Base-by-base conservation (phyloP, 148 eudicot genomes). In the Camellia japonica region DNA sequence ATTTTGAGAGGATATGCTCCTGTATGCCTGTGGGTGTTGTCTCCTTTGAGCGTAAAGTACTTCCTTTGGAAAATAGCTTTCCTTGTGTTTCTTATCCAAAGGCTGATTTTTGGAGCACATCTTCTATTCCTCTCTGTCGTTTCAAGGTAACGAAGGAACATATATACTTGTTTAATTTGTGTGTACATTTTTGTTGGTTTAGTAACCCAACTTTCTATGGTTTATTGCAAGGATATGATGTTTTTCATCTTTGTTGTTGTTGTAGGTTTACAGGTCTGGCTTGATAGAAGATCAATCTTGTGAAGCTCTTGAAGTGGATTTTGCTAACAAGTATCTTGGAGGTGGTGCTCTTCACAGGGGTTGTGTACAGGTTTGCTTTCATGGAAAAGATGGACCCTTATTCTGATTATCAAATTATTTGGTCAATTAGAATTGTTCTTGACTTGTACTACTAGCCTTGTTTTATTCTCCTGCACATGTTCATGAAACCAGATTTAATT, bases 1-100 rank as follows among this genome's bases (percentile, higher is more conserved):
- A 96, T 68, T 92, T 92, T 85, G 98, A 90, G 88, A 88, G 93
- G 87, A 89, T 96, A 87, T 86, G 87, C 81, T 87, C 87, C 19
- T 60, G 65, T 85, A 80, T 88, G 82, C 98, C 97, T 63, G 7
- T 58, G 16, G 97, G 94, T 42, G 79, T 84, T 86, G 90, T 96
- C 82, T 94, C 99, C 12, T 96, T 91, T 84, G 94, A 94, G 81
- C 86, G 99, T 44, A 96, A 94, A 85, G 97, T 96, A 77, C 98
- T 96, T 79, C 84, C 89, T 69, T 59, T 84, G 83, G 82, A 85
- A 76, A 79, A 80, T 71, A 84, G 71, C 80, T 61, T 75, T n/a
- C 52, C 82, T 51, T 68, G 62, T 74, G 81, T 84, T 83, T 83
- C 85, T 67, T 92, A 84, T 76, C 98, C 95, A 7, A 78, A 80